Evolutionary conservation across 2,329 filamentous ascomycete genomes (phyloP).

Genomic region (Escovopsis sp.): DNA sequence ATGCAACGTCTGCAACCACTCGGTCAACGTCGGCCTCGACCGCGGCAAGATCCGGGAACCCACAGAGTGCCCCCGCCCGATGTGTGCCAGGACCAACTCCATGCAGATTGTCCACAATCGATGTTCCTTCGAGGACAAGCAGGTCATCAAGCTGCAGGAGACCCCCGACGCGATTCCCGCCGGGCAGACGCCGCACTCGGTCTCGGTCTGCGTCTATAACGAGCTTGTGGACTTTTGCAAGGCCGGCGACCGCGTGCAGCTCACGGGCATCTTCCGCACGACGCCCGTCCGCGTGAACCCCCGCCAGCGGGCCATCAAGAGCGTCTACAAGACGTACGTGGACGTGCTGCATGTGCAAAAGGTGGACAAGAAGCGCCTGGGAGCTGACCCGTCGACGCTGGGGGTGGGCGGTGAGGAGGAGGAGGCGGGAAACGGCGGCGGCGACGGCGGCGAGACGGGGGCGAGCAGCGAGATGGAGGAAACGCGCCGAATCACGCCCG

Average conservation of each 20-base stretch:
- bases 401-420: conserved; percentile 63
- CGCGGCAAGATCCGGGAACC: conserved; percentile 93
- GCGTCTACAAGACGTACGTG: conserved; percentile 94
- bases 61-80: conserved; percentile 68
- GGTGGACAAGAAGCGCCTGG: conserved; percentile 86
- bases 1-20: conserved; percentile 85
- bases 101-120: conserved; percentile 98
- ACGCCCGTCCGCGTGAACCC: conserved; percentile 90
- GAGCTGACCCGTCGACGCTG: conserved; percentile 77
- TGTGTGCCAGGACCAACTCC: conserved; percentile 76
- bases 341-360: conserved; percentile 94
- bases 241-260: conserved; percentile 86
- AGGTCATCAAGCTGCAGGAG: conserved; percentile 96
- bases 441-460: conserved; percentile 45
- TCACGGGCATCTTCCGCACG: conserved; percentile 93
- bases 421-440: conserved; percentile 59
- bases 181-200: conserved; percentile 92
- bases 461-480: conserved; percentile 63
- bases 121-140: conserved; percentile 89
- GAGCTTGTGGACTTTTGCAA: conserved; percentile 97
- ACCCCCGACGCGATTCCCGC: conserved; percentile 90
- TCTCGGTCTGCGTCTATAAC: conserved; percentile 91
- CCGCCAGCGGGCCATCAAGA: conserved; percentile 80
- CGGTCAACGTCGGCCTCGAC: conserved; percentile 79
- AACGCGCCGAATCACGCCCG: conserved; percentile 63